phyloP scores from a whole-genome alignment of 139 green algal species.

The Dunaliella sp. region DNA sequence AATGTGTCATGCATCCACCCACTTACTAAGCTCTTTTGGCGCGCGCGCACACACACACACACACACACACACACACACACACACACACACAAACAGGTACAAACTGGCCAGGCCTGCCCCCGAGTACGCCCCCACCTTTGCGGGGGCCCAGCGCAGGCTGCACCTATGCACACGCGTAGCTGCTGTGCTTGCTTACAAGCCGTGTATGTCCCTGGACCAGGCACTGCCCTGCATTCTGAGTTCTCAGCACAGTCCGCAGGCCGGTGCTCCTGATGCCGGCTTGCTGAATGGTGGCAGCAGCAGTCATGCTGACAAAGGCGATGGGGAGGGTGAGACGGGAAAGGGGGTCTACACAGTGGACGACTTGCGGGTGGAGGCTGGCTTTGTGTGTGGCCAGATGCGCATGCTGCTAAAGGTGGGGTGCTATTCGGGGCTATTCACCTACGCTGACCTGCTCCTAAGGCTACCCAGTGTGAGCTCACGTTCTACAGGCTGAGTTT shows the following conservation, averaged over 20 bases:
- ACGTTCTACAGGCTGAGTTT: too few species aligned
- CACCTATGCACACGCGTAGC: slow-evolving; percentile 11
- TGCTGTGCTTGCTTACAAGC: neutral
- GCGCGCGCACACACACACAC: neutral
- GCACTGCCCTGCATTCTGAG: neutral
- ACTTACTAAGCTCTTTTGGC: too few species aligned
- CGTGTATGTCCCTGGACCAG: neutral
- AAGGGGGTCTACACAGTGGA: neutral
- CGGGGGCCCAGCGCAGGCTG: slow-evolving; percentile 3
- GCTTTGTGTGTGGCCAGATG: neutral
- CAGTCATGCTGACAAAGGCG: too few species aligned
- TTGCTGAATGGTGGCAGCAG: too few species aligned
- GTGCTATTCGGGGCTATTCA: too few species aligned
- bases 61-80: neutral
- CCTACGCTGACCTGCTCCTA: too few species aligned
- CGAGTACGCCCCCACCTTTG: neutral
- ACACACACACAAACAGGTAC: slow-evolving; percentile 3
- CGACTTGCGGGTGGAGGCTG: neutral
- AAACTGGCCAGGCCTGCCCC: slow-evolving; percentile 8
- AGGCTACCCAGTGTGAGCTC: too few species aligned
- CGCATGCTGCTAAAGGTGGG: neutral
- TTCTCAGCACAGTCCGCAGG: too few species aligned
- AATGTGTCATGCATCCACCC: neutral
- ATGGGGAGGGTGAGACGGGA: too few species aligned
- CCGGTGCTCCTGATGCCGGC: too few species aligned